A percentile compares a stretch with the other conserved stretches of the same genome.
These are phyloP conservation scores for Ceratocystis diversiconidia DNA, from an alignment of 2,329 filamentous ascomycete species.

Conservation along the genomic window DNA sequence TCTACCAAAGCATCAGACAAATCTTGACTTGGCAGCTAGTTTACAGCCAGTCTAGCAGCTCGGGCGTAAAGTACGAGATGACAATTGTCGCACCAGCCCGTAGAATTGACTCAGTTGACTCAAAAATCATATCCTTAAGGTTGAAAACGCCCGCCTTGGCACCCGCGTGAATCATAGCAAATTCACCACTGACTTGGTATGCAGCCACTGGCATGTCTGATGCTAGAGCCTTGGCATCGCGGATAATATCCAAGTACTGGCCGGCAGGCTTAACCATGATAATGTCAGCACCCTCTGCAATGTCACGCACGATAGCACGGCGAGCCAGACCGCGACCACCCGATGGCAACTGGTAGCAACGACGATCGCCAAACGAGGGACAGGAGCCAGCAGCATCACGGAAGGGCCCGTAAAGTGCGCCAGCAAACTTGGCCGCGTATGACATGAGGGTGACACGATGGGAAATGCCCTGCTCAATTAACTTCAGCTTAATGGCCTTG, in stretches of 20 bases:
- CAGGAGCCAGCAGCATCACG: slow-evolving; percentile 85
- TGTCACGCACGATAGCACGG: slow-evolving; percentile 78
- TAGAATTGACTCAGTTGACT: slow-evolving; percentile 84
- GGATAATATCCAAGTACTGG: slow-evolving; percentile 94
- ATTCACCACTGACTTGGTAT: slow-evolving; percentile 95
- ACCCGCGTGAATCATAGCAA: slow-evolving; percentile 91
- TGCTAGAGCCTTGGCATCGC: slow-evolving; percentile 87
- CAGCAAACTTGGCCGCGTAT: slow-evolving; percentile 94
- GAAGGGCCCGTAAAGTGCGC: slow-evolving; percentile 93
- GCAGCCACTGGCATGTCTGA: slow-evolving; percentile 85
- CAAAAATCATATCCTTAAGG: slow-evolving; percentile 84
- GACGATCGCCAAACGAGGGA: slow-evolving; percentile 84
- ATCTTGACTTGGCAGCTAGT: slow-evolving; percentile 27
- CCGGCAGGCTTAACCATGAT: slow-evolving; percentile 99
- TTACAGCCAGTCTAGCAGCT: slow-evolving; percentile 51
- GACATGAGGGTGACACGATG: slow-evolving; percentile 92
- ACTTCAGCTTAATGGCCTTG: slow-evolving; percentile 91
- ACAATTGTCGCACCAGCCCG: slow-evolving; percentile 87
- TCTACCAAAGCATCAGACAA: background rate
- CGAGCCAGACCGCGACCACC: slow-evolving; percentile 84
- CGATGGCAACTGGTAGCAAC: slow-evolving; percentile 92
- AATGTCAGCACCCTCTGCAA: slow-evolving; percentile 86
- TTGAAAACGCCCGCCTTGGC: slow-evolving; percentile 96
- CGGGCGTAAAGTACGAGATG: slow-evolving; percentile 86
- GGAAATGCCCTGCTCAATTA: slow-evolving; percentile 86